Evolutionary conservation across 2,329 filamentous ascomycete species (phyloP).

Genomic region (Colletotrichum caudatum): DNA sequence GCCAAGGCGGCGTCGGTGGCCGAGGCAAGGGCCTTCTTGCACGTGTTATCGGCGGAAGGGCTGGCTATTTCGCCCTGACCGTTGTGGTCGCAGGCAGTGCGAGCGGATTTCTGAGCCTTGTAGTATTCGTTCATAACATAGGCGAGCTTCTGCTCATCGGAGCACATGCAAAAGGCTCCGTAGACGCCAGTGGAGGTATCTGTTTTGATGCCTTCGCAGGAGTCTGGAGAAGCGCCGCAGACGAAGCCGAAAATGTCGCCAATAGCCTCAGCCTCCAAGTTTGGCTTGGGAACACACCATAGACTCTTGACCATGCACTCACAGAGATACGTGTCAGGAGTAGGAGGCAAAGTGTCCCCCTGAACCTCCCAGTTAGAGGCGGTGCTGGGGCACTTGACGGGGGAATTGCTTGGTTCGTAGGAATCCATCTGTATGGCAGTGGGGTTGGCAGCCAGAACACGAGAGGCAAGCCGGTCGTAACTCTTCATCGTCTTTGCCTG

Average conservation of each 20-base stretch:
- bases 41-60: constrained; percentile 62
- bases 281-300: constrained; percentile 73
- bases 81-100: constrained; percentile 76
- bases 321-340: constrained; percentile 83
- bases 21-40: constrained; percentile 69
- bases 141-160: constrained; percentile 75
- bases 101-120: constrained; percentile 63
- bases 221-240: constrained; percentile 68
- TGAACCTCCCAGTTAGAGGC: constrained; percentile 75
- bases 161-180: constrained; percentile 84
- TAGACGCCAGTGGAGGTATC: constrained; percentile 77
- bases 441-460: constrained; percentile 77
- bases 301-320: constrained; percentile 84
- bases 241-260: constrained; percentile 79
- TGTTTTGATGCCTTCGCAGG: constrained; percentile 76
- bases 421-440: constrained; percentile 71
- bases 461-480: constrained; percentile 77
- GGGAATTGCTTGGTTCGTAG: constrained; percentile 80
- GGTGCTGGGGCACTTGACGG: constrained; percentile 77
- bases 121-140: constrained; percentile 83
- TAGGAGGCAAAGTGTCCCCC: constrained; percentile 78
- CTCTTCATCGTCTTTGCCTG: constrained; percentile 77
- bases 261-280: constrained; percentile 69
- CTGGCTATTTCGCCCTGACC: constrained; percentile 71
- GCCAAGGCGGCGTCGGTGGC: constrained; percentile 59